Base-by-base conservation (phyloP, 2,329 filamentous ascomycete species). In the Trichoderma cornu-damae region DNA sequence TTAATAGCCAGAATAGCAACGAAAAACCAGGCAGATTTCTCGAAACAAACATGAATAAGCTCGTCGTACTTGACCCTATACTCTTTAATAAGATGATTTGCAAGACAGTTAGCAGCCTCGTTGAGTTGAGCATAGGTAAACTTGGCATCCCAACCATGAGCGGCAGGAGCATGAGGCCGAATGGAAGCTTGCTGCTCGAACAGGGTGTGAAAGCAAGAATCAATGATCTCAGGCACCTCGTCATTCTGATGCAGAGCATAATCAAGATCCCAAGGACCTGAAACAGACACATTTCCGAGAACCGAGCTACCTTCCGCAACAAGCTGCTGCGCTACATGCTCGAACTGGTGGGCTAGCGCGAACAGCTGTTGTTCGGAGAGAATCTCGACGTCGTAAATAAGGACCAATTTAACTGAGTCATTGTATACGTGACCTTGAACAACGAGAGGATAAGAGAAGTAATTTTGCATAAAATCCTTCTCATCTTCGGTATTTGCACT, bases 401-500 rank as follows among this genome's bases (percentile, higher is more conserved):
- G 34, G n/a, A 59, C 26, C n/a, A 59, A 1, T n/a, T 56, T 35
- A 6, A 59, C 22, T 1, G 34, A 38, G 2, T 56, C 28, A 22
- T 59, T 43, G 3, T 55, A 52, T 2, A 54, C 43, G 6, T 56
- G 51, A 1, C 40, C 43, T 28, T 59, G 57, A 0, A 59, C 16
- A 11, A 59, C 57, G 28, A 59, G 51, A n/a, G 57, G 57, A 30
- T 59, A 59, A 0, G 42, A 57, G 37, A 59, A 59, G 12, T 59
- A 59, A 1, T 49, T 16, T 28, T 48, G 20, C 32, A 54, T 47
- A 6, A 28, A 32, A 2, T 54, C 49, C 24, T 24, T 42, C 2
- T 5, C 12, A 6, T 53, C 49, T 8, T 38, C 3, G 1, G 16
- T 24, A 4, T n/a, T 35, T 3, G 35, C 22, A 11, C n/a, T 35